Evolutionary conservation across 2,329 filamentous ascomycete species (phyloP).

Genomic region (Trichoderma koningii): DNA sequence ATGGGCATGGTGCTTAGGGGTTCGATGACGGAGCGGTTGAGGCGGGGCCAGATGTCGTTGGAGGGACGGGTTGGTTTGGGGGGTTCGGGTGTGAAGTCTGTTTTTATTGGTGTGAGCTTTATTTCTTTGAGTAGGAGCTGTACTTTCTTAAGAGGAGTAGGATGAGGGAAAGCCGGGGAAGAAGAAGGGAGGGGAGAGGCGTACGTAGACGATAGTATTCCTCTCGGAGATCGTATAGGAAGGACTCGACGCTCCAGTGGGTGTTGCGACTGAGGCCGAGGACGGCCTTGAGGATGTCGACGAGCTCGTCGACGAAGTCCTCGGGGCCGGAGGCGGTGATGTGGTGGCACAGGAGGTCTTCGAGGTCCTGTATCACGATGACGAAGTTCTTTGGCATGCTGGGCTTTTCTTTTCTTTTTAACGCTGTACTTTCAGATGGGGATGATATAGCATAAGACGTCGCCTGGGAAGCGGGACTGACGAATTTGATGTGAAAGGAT

Average conservation of each 20-base stretch:
- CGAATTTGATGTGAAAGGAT: neutral
- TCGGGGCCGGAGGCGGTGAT: neutral
- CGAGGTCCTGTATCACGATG: conserved; percentile 18
- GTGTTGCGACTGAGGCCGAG: neutral
- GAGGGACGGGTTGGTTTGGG: neutral
- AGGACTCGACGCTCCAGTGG: conserved; percentile 25
- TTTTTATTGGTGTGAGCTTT: neutral
- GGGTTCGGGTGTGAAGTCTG: conserved; percentile 9
- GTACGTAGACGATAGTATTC: conserved; percentile 16
- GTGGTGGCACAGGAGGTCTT: conserved; percentile 23
- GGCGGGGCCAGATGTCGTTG: conserved; percentile 22
- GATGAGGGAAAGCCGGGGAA: neutral
- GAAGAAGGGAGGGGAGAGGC: neutral
- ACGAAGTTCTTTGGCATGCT: conserved; percentile 15
- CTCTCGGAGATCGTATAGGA: conserved; percentile 18
- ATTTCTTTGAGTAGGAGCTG: neutral
- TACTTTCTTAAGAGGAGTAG: neutral
- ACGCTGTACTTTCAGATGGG: neutral
- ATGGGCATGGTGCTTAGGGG: conserved; percentile 16
- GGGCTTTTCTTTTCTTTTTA: neutral
- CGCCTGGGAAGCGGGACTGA: no score
- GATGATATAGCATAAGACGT: neutral
- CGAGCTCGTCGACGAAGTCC: conserved; percentile 3
- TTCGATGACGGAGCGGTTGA: conserved; percentile 18
- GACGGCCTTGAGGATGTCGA: conserved; percentile 6